These are phyloP conservation scores for Talinum fruticosum DNA, from an alignment of 148 eudicot species.

Conservation along the genomic window DNA sequence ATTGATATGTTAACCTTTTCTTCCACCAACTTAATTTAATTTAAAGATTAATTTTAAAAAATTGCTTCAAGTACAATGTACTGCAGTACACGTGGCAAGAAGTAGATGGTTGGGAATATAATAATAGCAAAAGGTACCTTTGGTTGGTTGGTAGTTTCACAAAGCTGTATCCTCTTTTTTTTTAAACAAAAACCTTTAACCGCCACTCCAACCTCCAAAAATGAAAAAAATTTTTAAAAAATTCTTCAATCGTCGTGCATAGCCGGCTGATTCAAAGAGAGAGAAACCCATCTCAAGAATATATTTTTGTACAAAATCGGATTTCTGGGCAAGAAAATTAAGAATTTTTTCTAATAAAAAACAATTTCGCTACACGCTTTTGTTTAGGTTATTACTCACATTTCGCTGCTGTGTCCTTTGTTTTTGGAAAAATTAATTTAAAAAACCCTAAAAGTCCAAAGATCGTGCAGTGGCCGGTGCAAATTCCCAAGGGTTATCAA, in stretches of 20 bases:
- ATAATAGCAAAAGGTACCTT: background rate
- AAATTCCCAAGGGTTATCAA: background rate
- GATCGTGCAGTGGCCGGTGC: background rate
- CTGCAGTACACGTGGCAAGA: background rate
- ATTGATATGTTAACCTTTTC: too few species aligned
- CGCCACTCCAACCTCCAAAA: background rate
- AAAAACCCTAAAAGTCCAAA: conserved; percentile 1
- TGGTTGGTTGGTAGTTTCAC: conserved; percentile 5
- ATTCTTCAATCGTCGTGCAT: background rate
- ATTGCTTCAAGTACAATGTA: background rate
- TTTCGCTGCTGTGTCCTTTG: background rate
- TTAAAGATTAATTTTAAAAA: too few species aligned
- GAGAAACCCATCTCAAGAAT: background rate
- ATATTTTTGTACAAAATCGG: background rate
- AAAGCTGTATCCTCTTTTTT: background rate
- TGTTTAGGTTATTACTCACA: background rate
- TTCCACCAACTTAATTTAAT: too few species aligned
- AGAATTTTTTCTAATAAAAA: background rate
- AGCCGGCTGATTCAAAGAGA: background rate
- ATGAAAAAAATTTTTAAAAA: background rate
- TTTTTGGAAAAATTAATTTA: background rate
- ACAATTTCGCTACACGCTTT: background rate
- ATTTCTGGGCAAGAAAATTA: background rate
- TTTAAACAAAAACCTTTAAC: background rate
- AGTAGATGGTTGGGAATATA: background rate